Percentiles rank a stretch among this genome's conserved stretches.
phyloP scores from a whole-genome alignment of 495 filamentous ascomycete genomes.

The Pseudotulostoma volvatum region DNA sequence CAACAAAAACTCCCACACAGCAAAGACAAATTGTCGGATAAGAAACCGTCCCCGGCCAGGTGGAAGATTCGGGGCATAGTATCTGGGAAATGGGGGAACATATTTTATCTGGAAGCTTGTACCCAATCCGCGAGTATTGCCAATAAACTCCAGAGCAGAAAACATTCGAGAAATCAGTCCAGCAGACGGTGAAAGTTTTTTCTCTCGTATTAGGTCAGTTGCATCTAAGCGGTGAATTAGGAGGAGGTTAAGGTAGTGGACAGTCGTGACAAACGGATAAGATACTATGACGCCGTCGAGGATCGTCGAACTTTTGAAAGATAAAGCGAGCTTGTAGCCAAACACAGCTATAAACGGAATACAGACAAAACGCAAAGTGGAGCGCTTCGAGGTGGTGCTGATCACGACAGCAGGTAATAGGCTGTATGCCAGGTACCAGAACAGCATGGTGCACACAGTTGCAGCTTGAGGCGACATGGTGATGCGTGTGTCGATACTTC shows the following conservation, averaged over 20 bases:
- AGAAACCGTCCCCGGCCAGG: conserved; percentile 5
- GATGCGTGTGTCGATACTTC: too few species aligned
- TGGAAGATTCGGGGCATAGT: conserved; percentile 1
- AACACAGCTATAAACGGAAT: background rate
- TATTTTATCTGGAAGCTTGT: conserved; percentile 11
- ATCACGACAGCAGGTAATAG: background rate
- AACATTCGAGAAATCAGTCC: background rate
- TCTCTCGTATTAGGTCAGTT: background rate
- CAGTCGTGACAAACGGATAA: background rate
- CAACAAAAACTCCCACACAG: conserved; percentile 9
- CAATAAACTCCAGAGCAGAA: background rate
- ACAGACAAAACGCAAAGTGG: background rate
- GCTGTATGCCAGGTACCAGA: background rate
- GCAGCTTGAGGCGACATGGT: too few species aligned
- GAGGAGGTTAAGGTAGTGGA: background rate
- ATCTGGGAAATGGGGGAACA: conserved; percentile 6
- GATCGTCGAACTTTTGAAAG: background rate
- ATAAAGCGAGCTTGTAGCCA: background rate
- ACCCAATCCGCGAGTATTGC: background rate
- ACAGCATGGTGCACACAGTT: too few species aligned
- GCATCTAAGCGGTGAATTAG: background rate
- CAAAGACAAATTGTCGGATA: conserved; percentile 7
- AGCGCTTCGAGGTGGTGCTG: background rate
- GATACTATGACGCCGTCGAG: background rate
- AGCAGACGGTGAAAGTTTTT: background rate